These are phyloP conservation scores for Knoxia roxburghii DNA, from an alignment of 257 asterid species.

Conservation along the genomic window DNA sequence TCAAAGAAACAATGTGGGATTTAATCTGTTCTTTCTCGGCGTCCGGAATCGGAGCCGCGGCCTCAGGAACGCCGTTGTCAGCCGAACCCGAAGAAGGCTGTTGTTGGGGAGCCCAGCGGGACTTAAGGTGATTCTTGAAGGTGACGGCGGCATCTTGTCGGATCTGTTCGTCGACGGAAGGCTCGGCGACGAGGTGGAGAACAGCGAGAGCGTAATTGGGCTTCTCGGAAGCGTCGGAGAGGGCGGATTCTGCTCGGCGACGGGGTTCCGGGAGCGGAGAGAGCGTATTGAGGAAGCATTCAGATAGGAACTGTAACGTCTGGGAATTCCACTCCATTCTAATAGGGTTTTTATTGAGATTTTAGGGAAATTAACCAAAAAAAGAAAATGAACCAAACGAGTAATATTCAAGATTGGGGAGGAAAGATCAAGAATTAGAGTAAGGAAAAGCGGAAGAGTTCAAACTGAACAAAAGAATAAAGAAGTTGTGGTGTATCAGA, in stretches of 20 bases:
- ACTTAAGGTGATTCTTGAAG: slow-evolving; percentile 77
- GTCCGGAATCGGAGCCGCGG: slow-evolving; percentile 34
- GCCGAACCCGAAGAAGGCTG: slow-evolving; percentile 23
- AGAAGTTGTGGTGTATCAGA: neutral
- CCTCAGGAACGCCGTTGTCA: slow-evolving; percentile 19
- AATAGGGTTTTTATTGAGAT: slow-evolving; percentile 18
- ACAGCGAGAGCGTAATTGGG: slow-evolving; percentile 75
- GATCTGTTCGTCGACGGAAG: slow-evolving; percentile 75
- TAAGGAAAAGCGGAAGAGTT: neutral
- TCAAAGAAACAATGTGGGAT: slow-evolving; percentile 53
- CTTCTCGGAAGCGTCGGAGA: slow-evolving; percentile 56
- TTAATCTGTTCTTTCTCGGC: slow-evolving; percentile 76
- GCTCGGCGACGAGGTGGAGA: slow-evolving; percentile 73
- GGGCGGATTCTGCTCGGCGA: slow-evolving; percentile 61
- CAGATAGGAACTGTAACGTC: slow-evolving; percentile 64
- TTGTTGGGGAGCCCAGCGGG: slow-evolving; percentile 42
- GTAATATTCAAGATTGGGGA: neutral
- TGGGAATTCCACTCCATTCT: slow-evolving; percentile 75
- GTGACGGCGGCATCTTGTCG: slow-evolving; percentile 86
- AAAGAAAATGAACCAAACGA: neutral
- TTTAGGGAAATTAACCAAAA: neutral
- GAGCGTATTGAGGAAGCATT: slow-evolving; percentile 71
- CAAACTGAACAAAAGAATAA: too few relatives aligned
- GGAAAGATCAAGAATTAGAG: neutral
- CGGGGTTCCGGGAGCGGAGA: slow-evolving; percentile 80